phyloP scores from a whole-genome alignment of 192 early-diverging fungal species.

The Umbelopsis vinacea region DNA sequence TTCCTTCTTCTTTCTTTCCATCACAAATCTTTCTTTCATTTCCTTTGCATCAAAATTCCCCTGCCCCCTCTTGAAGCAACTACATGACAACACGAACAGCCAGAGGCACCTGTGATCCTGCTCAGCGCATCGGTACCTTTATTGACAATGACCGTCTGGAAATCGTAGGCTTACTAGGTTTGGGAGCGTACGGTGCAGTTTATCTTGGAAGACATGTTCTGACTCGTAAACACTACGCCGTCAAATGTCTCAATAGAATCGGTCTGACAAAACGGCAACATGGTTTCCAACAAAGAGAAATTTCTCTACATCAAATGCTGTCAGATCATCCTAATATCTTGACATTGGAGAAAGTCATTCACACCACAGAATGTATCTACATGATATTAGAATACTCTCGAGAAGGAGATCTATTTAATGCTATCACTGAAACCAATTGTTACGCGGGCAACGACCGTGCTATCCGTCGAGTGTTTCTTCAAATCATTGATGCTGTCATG shows the following conservation, averaged over 20 bases:
- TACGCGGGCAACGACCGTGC: constrained; percentile 75
- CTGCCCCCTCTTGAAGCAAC: background rate
- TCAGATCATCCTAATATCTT: constrained; percentile 73
- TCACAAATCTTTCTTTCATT: background rate
- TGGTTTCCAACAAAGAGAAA: constrained; percentile 68
- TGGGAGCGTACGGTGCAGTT: constrained; percentile 77
- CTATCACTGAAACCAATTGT: constrained; percentile 84
- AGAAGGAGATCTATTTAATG: constrained; percentile 96
- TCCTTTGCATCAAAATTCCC: background rate
- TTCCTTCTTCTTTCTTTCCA: background rate
- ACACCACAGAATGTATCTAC: constrained; percentile 67
- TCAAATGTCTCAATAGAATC: constrained; percentile 75
- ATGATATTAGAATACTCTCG: constrained; percentile 77
- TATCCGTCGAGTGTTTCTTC: constrained; percentile 79
- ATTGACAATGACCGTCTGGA: constrained; percentile 48
- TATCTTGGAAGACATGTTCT: constrained; percentile 65
- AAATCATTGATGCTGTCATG: constrained; percentile 84
- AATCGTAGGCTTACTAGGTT: constrained; percentile 60
- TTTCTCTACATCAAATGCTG: constrained; percentile 64
- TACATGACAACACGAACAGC: constrained; percentile 23
- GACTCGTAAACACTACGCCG: constrained; percentile 62
- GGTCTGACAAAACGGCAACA: constrained; percentile 64
- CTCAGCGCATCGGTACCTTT: constrained; percentile 28
- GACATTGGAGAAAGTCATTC: constrained; percentile 67
- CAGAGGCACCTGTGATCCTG: constrained; percentile 23